These are phyloP conservation scores for Penicillium digitatum DNA, from an alignment of 2,329 filamentous ascomycete species.

Conservation along the genomic window DNA sequence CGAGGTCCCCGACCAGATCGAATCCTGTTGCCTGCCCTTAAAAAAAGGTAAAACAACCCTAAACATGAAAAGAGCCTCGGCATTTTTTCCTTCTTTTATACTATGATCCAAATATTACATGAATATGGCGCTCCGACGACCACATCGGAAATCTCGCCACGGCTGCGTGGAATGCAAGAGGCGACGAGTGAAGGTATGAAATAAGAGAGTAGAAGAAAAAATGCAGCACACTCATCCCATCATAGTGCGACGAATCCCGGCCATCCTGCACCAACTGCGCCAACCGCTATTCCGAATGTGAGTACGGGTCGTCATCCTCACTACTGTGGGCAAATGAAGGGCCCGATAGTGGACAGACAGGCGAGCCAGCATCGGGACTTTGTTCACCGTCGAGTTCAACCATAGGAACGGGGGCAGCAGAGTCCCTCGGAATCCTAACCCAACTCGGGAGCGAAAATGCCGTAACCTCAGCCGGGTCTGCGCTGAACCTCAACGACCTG, in stretches of 20 bases:
- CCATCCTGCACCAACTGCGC: constrained; percentile 34
- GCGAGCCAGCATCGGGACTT: background rate
- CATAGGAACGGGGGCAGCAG: constrained; percentile 3
- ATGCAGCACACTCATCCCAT: constrained; percentile 1
- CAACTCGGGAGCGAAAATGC: constrained; percentile 18
- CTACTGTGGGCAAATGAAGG: constrained; percentile 34
- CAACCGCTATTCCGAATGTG: constrained; percentile 31
- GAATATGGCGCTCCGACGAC: constrained; percentile 34
- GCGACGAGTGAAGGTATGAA: constrained; percentile 33
- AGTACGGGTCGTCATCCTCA: constrained; percentile 31
- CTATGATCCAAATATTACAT: constrained; percentile 10
- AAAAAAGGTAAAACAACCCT: background rate
- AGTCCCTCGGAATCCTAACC: constrained; percentile 26
- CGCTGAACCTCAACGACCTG: constrained; percentile 45
- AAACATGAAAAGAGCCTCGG: background rate
- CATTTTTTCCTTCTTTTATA: background rate
- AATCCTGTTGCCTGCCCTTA: constrained; percentile 25
- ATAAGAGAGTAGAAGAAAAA: background rate
- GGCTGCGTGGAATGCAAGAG: constrained; percentile 36
- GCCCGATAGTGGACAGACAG: constrained; percentile 16
- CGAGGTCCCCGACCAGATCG: background rate
- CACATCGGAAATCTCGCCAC: constrained; percentile 36
- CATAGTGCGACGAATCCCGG: constrained; percentile 33
- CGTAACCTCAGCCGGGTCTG: constrained; percentile 4
- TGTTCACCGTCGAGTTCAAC: background rate